Evolutionary conservation across 257 asterid genomes (phyloP).

Genomic region (Solanum piurae): DNA sequence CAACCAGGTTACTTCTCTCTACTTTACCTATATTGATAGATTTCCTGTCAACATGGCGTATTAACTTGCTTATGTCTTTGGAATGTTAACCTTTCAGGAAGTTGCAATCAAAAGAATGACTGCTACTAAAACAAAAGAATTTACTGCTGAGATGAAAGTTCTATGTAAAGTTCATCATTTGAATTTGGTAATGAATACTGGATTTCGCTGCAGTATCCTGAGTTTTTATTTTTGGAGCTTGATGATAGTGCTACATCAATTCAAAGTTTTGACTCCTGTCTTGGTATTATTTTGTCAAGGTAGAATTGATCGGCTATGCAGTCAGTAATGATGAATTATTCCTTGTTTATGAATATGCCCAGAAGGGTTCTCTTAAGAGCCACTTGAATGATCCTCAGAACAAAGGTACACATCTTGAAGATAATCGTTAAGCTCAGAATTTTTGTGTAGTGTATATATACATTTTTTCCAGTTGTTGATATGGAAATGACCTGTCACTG

Average conservation of each 20-base stretch:
- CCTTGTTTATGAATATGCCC: slow-evolving; percentile 84
- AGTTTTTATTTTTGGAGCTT: background rate
- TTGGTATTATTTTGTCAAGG: slow-evolving; percentile 45
- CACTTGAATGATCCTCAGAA: slow-evolving; percentile 87
- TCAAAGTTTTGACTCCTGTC: slow-evolving; percentile 13
- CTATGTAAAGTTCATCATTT: slow-evolving; percentile 95
- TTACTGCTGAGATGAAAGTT: slow-evolving; percentile 90
- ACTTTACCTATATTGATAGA: background rate
- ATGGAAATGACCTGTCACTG: background rate
- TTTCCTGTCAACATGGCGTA: background rate
- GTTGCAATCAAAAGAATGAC: slow-evolving; percentile 89
- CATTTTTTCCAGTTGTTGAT: background rate
- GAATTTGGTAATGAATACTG: slow-evolving; percentile 62
- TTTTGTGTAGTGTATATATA: background rate
- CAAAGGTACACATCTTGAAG: slow-evolving; percentile 41
- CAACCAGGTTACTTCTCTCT: slow-evolving; percentile 52
- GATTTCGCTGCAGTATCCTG: background rate
- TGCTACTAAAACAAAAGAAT: slow-evolving; percentile 82
- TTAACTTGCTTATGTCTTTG: slow-evolving; percentile 2
- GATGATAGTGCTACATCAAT: background rate
- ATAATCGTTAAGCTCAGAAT: background rate
- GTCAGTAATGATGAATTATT: slow-evolving; percentile 73
- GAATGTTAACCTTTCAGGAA: slow-evolving; percentile 41
- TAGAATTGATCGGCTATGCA: slow-evolving; percentile 90
- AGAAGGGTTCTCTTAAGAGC: slow-evolving; percentile 78